These are phyloP conservation scores for Diutina rugosa DNA, from an alignment of 1,139 yeast species.

Conservation along the genomic window DNA sequence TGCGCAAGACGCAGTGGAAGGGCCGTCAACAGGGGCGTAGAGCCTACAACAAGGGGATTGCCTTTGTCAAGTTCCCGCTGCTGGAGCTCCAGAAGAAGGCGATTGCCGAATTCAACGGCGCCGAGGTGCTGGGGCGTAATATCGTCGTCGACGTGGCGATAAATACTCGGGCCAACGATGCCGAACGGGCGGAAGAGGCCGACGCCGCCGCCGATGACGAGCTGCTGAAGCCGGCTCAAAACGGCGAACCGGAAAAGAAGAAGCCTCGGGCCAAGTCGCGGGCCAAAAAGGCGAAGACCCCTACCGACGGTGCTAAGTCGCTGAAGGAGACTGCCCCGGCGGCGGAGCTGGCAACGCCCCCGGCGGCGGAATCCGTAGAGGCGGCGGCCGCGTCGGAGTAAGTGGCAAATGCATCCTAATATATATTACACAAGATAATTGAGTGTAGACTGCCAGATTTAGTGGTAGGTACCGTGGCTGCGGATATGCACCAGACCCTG, in stretches of 20 bases:
- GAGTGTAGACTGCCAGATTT: neutral
- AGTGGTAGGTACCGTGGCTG: neutral
- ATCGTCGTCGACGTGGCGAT: constrained; percentile 46
- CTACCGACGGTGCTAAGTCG: neutral
- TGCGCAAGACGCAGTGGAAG: constrained; percentile 30
- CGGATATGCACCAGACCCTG: neutral
- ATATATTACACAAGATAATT: neutral
- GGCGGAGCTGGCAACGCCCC: neutral
- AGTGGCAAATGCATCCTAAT: neutral
- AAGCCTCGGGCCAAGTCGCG: neutral
- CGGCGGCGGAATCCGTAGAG: neutral
- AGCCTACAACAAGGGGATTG: constrained; percentile 49
- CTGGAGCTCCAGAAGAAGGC: constrained; percentile 37
- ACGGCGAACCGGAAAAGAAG: neutral
- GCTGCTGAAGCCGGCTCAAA: neutral
- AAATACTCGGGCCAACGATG: constrained; percentile 20
- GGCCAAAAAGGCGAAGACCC: neutral
- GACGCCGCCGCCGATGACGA: constrained; percentile 1
- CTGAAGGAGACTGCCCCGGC: neutral
- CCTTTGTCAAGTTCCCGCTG: constrained; percentile 40
- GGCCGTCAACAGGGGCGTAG: constrained; percentile 21
- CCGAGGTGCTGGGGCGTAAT: constrained; percentile 37
- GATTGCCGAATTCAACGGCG: constrained; percentile 39
- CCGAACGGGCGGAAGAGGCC: constrained; percentile 9
- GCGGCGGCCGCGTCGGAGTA: neutral